phyloP scores from a whole-genome alignment of 164 flowering plant species.

The Tetracentron sinense region DNA sequence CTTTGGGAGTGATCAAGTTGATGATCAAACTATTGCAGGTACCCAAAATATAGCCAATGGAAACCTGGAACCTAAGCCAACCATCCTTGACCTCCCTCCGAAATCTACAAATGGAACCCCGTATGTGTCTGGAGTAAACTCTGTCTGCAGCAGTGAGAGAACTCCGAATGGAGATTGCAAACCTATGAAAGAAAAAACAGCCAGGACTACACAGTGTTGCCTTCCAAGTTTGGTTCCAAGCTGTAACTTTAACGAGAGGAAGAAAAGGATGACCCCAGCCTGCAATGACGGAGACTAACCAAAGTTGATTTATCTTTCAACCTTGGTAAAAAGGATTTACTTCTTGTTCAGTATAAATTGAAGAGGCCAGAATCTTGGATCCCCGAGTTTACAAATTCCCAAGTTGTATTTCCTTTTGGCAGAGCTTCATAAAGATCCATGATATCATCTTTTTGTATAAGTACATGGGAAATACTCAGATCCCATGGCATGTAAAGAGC shows the following conservation, averaged over 20 bases:
- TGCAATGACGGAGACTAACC: conserved; percentile 4
- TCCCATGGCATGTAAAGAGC: conserved; percentile 4
- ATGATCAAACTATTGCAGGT: conserved; percentile 12
- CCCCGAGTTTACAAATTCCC: conserved; percentile 1
- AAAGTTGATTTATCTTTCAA: not conserved
- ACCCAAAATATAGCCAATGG: conserved; percentile 18
- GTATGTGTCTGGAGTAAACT: conserved; percentile 31
- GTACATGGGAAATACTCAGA: not conserved
- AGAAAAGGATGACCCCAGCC: conserved; percentile 44
- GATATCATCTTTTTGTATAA: not conserved
- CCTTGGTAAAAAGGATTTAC: not conserved
- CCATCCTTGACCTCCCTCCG: conserved; percentile 20
- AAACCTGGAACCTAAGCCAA: conserved; percentile 13
- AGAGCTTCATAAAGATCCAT: conserved; percentile 3
- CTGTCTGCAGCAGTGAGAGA: conserved; percentile 38
- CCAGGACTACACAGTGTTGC: conserved; percentile 49
- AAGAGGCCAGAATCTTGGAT: conserved; percentile 2
- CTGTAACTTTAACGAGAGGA: conserved; percentile 50
- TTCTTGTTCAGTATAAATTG: conserved; percentile 4
- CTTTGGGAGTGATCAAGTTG: conserved; percentile 19
- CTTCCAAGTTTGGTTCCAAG: conserved; percentile 54
- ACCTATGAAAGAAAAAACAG: conserved; percentile 31
- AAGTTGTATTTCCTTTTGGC: not conserved
- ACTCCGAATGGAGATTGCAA: conserved; percentile 35
- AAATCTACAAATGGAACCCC: conserved; percentile 38